Conservation (phyloP, 306 rosid genomes). For the Pyrus bretschneideri region DNA sequence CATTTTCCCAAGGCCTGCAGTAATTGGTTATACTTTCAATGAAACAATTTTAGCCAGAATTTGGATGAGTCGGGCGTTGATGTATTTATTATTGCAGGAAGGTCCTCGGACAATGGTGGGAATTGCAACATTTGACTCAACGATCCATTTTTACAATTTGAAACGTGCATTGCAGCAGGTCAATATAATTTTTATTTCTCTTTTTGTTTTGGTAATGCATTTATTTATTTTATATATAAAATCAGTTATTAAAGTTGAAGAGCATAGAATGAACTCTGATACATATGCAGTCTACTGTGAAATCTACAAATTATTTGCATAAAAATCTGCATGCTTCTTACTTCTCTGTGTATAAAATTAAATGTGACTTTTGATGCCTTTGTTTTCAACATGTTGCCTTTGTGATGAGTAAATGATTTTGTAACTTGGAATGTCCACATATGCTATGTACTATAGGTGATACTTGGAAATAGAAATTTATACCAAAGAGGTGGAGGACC, state of each 20-base stretch:
- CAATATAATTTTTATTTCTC: background rate
- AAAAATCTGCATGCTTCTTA: too few relatives aligned
- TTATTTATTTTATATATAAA: too few relatives aligned
- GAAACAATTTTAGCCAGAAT: background rate
- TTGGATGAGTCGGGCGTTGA: background rate
- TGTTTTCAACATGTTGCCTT: background rate
- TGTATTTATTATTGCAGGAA: slow-evolving; percentile 51
- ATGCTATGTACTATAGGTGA: background rate
- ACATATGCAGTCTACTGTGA: background rate
- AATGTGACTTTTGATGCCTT: background rate
- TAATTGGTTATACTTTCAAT: background rate
- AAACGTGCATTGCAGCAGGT: slow-evolving; percentile 98
- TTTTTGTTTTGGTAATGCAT: too few relatives aligned
- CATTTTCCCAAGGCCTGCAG: background rate
- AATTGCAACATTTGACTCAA: slow-evolving; percentile 90
- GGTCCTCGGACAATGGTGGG: slow-evolving; percentile 89
- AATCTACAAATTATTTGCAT: background rate
- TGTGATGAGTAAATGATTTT: background rate
- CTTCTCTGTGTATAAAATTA: too few relatives aligned
- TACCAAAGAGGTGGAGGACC: background rate
- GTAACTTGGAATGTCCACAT: background rate
- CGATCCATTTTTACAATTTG: slow-evolving; percentile 91
- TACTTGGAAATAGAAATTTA: background rate
- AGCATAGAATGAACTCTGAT: background rate
- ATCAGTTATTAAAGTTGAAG: background rate